These are phyloP conservation scores for Penstemon davidsonii DNA, from an alignment of 257 asterid genomes.

Conservation along the genomic window DNA sequence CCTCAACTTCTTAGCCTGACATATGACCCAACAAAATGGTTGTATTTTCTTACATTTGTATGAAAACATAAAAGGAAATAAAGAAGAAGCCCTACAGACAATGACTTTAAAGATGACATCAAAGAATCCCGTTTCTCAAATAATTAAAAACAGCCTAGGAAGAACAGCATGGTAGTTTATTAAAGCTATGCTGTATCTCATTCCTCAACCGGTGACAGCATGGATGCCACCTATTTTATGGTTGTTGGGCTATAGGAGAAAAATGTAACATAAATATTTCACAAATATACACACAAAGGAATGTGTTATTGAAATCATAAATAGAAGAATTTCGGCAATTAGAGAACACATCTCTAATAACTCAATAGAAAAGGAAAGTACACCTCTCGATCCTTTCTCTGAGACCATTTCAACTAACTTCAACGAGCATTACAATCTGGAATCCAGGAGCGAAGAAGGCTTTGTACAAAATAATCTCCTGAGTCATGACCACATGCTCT, in stretches of 20 bases:
- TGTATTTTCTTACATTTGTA: too few relatives aligned
- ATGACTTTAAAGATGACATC: too few relatives aligned
- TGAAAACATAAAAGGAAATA: too few relatives aligned
- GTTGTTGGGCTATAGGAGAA: neutral
- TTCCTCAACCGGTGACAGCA: constrained; percentile 3
- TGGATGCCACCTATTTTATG: too few relatives aligned
- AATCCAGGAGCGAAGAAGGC: constrained; percentile 16
- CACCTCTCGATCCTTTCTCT: constrained; percentile 19
- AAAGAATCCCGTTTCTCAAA: neutral
- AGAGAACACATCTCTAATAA: constrained; percentile 18
- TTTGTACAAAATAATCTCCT: constrained; percentile 32
- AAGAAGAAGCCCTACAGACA: too few relatives aligned
- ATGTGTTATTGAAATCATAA: constrained; percentile 11
- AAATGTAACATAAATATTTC: neutral
- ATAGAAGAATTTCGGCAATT: constrained; percentile 12
- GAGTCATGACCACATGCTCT: constrained; percentile 26
- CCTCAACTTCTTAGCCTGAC: too few relatives aligned
- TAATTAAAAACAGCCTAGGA: neutral
- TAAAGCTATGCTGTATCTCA: constrained; percentile 13
- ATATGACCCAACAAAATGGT: too few relatives aligned
- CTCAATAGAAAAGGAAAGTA: neutral
- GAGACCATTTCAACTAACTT: constrained; percentile 6
- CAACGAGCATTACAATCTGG: constrained; percentile 33
- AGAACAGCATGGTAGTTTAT: neutral
- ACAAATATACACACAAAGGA: constrained; percentile 10